Base-by-base conservation (phyloP, 1,284 basidiomycete species). In the Cutaneotrichosporon curvatum region DNA sequence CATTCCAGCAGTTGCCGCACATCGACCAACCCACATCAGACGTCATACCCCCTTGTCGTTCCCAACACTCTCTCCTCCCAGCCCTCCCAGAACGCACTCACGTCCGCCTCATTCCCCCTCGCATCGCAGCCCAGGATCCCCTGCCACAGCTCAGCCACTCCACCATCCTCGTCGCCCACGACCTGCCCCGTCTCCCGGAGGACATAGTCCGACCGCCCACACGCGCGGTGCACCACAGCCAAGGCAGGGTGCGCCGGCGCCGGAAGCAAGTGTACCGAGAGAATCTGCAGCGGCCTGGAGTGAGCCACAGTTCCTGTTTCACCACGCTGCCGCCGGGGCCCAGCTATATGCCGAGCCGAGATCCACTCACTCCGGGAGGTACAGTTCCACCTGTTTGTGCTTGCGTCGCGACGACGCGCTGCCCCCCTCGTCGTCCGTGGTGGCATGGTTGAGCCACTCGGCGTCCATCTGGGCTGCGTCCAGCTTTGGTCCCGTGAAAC, bases 361-460 rank as follows among this genome's bases (percentile, higher is more conserved):
- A 3, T 11, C 19, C n/a, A n/a, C 65, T 53, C 38, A 65, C 64
- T 67, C 62, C n/a, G 66, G 60, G 2, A 68, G 53, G 39, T 63
- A 68, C 9, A 66, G 40, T 31, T 63, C 59, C 12, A 57, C 44
- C 6, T 34, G 34, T 16, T 34, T 9, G n/a, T n/a, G n/a, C n/a
- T n/a, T n/a, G n/a, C n/a, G n/a, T n/a, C n/a, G n/a, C n/a, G n/a
- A n/a, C n/a, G n/a, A n/a, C 6, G 6, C n/a, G 21, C 7, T 37
- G 33, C 15, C 12, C 19, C 11, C 22, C 14, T 18, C 32, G 32
- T 16, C 32, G 32, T 19, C 4, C 11, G 22, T 41, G 45, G 19
- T 38, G 35, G 9, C 23, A 1, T 20, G 14, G 14, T 43, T 32
- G 5, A 56, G 43, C 43, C 40, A 52, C 33, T 60, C 59, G 4